A percentile compares a stretch with the other conserved stretches of the same genome.
phyloP scores from a whole-genome alignment of 2,329 filamentous ascomycete genomes.

The Cladophialophora exuberans region DNA sequence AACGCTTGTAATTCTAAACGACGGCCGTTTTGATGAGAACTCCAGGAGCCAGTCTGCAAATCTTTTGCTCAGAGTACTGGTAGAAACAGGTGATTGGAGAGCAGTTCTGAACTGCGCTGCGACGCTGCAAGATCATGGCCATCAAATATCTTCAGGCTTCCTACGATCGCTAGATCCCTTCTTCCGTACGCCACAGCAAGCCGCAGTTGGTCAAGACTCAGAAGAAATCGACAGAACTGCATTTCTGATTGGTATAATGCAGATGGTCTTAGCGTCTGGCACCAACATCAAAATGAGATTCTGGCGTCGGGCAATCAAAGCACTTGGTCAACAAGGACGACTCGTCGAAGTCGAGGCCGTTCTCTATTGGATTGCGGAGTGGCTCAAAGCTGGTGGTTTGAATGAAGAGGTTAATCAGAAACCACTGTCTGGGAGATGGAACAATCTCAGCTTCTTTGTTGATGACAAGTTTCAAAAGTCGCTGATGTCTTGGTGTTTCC shows the following conservation, averaged over 20 bases:
- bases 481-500: slow-evolving; percentile 56
- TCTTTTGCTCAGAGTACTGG: slow-evolving; percentile 43
- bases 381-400: slow-evolving; percentile 17
- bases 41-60: slow-evolving; percentile 39
- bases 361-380: slow-evolving; percentile 29
- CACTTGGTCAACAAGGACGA: slow-evolving; percentile 49
- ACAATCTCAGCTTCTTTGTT: slow-evolving; percentile 46
- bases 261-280: slow-evolving; percentile 51
- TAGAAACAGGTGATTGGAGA: slow-evolving; percentile 40
- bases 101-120: slow-evolving; percentile 9
- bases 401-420: slow-evolving; percentile 2
- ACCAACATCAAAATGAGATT: slow-evolving; percentile 45
- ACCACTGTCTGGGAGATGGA: slow-evolving; percentile 4
- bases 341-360: slow-evolving; percentile 21
- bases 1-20: slow-evolving; percentile 58
- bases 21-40: slow-evolving; percentile 35
- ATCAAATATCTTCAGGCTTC: slow-evolving; percentile 1
- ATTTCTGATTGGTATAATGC: slow-evolving; percentile 53
- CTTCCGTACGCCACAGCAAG: background rate
- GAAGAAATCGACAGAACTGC: slow-evolving; percentile 27
- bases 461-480: slow-evolving; percentile 47
- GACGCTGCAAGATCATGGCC: slow-evolving; percentile 10
- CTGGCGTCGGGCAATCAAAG: slow-evolving; percentile 64
- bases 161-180: slow-evolving; percentile 2
- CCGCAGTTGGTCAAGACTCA: background rate